phyloP scores from a whole-genome alignment of 2,329 filamentous ascomycete species.

The Dactylellina drechsleri region DNA sequence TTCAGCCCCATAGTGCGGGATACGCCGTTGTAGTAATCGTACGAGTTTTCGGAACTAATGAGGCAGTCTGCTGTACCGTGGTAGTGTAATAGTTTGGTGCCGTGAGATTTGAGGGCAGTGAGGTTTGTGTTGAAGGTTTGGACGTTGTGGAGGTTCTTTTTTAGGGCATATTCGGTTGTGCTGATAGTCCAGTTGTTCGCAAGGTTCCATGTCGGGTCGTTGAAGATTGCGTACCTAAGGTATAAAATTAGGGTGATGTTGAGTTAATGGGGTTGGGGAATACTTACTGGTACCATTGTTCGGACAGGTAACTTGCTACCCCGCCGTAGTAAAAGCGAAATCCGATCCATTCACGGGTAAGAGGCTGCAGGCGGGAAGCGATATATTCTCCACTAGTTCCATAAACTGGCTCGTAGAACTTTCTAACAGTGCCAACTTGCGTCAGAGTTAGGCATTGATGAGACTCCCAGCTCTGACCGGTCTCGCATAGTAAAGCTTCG shows the following conservation, averaged over 20 bases:
- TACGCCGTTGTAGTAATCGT: constrained; percentile 34
- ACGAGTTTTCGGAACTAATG: constrained; percentile 30
- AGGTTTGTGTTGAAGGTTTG: constrained; percentile 63
- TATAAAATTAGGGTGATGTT: constrained; percentile 53
- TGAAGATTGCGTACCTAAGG: constrained; percentile 63
- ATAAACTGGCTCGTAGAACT: constrained; percentile 60
- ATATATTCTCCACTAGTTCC: constrained; percentile 60
- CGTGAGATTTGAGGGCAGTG: constrained; percentile 61
- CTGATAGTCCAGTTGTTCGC: constrained; percentile 61
- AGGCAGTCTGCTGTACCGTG: constrained; percentile 61
- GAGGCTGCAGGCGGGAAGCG: constrained; percentile 52
- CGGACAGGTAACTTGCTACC: constrained; percentile 12
- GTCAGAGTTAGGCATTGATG: constrained; percentile 59
- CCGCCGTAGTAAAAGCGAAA: constrained; percentile 32
- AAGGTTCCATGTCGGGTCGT: constrained; percentile 62
- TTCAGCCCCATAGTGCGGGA: constrained; percentile 32
- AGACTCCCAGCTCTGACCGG: constrained; percentile 29
- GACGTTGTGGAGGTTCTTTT: constrained; percentile 60
- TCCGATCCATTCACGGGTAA: constrained; percentile 37
- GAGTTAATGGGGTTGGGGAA: background rate
- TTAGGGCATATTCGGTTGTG: constrained; percentile 61
- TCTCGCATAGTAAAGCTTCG: constrained; percentile 60
- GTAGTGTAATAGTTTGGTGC: constrained; percentile 65
- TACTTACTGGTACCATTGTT: constrained; percentile 40
- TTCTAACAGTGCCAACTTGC: constrained; percentile 60